Base-by-base conservation (phyloP, 805 yeast genomes). In the Deakozyma indianensis region DNA sequence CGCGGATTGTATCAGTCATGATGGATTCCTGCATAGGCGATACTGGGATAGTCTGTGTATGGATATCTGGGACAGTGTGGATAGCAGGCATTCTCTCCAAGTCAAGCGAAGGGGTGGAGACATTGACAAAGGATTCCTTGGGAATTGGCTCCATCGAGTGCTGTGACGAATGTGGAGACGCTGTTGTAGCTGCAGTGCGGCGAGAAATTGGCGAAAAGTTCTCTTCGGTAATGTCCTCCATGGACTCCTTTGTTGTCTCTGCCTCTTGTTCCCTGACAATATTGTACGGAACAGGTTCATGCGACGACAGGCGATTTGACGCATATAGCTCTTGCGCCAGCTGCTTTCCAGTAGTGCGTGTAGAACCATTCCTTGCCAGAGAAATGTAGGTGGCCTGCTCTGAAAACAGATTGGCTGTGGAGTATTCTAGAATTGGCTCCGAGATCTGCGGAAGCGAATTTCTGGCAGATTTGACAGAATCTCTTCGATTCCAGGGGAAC, bases 361-460 rank as follows among this genome's bases (percentile, higher is more conserved):
- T 35, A 3, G 44, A 35, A 18, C 44, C 23, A 5, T 35, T 9
- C 5, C 40, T 3, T 11, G 22, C 3, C 11, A 23, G 32, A 5
- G 43, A 25, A 16, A 25, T 22, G n/a, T 23, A 27, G 5, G 35
- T 28, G 5, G 23, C 28, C 16, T 41, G 32, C 9, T 18, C 32
- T 4, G 40, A 22, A 18, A 53, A 48, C 42, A 53, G 41, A 25
- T 52, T 53, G 1, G 55, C 48, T 4, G 56, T 52, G 14, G 56
- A 52, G 43, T 45, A 51, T 41, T 52, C 55, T 32, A 54, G 46
- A 16, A 54, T 41, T 2, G 57, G 57, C 20, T 47, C 53, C 11
- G 55, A 51, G 15, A 54, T 54, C 35, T 40, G 44, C 21, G 51
- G 53, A 16, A 51, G 9, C 16, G 38, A 32, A 20, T 11, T 9